Evolutionary conservation across 2,329 filamentous ascomycete genomes (phyloP).

Genomic region (Drechslerella coelobrocha): DNA sequence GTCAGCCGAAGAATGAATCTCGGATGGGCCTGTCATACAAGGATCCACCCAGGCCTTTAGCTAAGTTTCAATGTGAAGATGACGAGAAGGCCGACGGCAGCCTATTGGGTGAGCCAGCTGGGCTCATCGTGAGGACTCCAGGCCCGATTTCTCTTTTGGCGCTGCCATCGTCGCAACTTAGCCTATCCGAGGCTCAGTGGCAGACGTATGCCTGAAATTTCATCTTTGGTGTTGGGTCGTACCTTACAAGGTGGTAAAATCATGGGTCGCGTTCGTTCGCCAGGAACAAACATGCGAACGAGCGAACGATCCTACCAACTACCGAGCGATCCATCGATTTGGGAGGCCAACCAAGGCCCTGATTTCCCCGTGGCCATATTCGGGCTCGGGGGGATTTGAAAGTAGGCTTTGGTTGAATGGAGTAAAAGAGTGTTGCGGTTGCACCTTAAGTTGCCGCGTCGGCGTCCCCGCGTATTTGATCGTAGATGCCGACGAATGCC

Average conservation of each 20-base stretch:
- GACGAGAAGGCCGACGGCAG: slow-evolving; percentile 20
- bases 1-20: slow-evolving; percentile 13
- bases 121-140: slow-evolving; percentile 1
- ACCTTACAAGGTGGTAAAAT: slow-evolving; percentile 12
- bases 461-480: slow-evolving; percentile 36
- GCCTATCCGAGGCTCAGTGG: background rate
- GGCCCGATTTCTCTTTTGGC: slow-evolving; percentile 20
- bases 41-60: background rate
- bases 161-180: slow-evolving; percentile 1
- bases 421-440: background rate
- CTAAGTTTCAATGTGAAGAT: background rate
- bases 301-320: background rate
- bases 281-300: background rate
- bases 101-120: slow-evolving; percentile 34
- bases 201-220: background rate
- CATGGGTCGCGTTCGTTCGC: background rate
- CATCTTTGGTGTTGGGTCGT: slow-evolving; percentile 5
- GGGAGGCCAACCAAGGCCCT: background rate
- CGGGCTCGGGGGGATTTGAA: background rate
- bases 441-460: slow-evolving; percentile 1
- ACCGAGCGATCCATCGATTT: background rate
- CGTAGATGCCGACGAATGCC: slow-evolving; percentile 23
- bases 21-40: slow-evolving; percentile 43
- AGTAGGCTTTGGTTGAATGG: background rate
- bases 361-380: background rate